Conservation (phyloP, 768 basidiomycete genomes). For the Auricularia auricula-judae region DNA sequence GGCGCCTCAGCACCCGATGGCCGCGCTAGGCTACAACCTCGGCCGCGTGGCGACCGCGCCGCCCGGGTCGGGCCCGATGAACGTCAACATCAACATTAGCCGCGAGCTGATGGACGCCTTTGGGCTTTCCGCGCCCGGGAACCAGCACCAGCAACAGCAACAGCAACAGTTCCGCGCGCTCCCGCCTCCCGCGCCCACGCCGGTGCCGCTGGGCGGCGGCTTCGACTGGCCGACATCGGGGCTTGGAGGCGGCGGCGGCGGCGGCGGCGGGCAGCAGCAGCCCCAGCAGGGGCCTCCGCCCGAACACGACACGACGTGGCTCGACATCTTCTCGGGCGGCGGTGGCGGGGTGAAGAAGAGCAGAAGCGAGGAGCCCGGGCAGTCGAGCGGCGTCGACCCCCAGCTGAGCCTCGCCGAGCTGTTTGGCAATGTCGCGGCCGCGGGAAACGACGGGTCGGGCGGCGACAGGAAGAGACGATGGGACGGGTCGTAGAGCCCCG, state of each 20-base stretch:
- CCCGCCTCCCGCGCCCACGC: background rate
- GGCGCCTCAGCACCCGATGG: background rate
- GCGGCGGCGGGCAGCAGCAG: no score
- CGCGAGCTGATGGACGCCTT: slow-evolving; percentile 1
- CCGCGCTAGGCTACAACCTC: background rate
- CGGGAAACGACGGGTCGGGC: no score
- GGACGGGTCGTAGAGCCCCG: no score
- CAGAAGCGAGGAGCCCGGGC: background rate
- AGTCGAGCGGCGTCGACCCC: background rate
- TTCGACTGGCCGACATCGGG: background rate
- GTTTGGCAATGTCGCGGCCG: background rate
- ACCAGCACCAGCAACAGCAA: background rate
- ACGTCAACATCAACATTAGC: background rate
- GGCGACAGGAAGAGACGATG: no score
- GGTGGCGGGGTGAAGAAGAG: background rate
- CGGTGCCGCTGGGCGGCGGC: background rate
- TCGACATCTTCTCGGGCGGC: background rate
- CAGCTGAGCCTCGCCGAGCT: background rate
- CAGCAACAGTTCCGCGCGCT: background rate
- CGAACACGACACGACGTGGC: background rate
- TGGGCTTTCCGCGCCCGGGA: background rate
- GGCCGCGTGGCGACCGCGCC: background rate
- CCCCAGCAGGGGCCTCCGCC: background rate
- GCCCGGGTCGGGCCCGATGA: background rate
- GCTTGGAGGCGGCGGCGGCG: background rate